Conservation (phyloP, 176 grass and related monocot genomes). For the Eleusine indica region DNA sequence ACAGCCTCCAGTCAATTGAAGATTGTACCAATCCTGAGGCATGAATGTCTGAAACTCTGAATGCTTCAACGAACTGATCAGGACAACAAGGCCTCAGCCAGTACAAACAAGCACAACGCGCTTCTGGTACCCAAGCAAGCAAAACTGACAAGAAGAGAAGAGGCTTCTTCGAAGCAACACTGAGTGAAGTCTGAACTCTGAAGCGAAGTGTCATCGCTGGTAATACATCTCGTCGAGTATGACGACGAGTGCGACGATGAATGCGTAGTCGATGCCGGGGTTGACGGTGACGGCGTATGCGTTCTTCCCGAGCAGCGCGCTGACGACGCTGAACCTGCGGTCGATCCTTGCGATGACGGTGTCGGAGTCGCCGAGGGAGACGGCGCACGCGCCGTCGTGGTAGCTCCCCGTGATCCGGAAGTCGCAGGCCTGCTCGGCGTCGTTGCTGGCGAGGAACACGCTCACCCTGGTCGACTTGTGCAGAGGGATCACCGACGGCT, state of each 20-base stretch:
- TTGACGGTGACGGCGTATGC: slow-evolving; percentile 60
- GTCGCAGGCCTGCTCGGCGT: slow-evolving; percentile 49
- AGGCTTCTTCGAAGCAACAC: not conserved
- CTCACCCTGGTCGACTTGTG: slow-evolving; percentile 45
- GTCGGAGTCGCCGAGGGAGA: slow-evolving; percentile 53
- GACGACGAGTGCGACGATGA: slow-evolving; percentile 70
- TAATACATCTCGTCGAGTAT: slow-evolving; percentile 66
- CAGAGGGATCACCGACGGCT: slow-evolving; percentile 57
- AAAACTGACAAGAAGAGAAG: not conserved
- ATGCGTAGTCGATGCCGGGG: slow-evolving; percentile 73
- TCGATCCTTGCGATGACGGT: slow-evolving; percentile 67
- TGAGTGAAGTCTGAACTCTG: not conserved
- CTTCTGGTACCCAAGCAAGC: not conserved
- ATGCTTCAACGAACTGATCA: not conserved
- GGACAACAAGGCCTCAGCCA: not conserved
- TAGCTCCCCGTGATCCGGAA: slow-evolving; percentile 73
- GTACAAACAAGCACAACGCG: not conserved
- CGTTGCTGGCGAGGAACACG: slow-evolving; percentile 69
- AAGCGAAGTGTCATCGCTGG: slow-evolving; percentile 26
- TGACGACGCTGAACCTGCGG: slow-evolving; percentile 54
- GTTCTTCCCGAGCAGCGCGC: slow-evolving; percentile 60
- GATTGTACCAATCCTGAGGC: not conserved
- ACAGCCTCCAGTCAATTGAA: not conserved
- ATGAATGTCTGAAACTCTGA: not conserved
- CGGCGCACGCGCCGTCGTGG: slow-evolving; percentile 50